Evolutionary conservation across 78 protist species (phyloP).

Genomic region (Diacronema lutheri): DNA sequence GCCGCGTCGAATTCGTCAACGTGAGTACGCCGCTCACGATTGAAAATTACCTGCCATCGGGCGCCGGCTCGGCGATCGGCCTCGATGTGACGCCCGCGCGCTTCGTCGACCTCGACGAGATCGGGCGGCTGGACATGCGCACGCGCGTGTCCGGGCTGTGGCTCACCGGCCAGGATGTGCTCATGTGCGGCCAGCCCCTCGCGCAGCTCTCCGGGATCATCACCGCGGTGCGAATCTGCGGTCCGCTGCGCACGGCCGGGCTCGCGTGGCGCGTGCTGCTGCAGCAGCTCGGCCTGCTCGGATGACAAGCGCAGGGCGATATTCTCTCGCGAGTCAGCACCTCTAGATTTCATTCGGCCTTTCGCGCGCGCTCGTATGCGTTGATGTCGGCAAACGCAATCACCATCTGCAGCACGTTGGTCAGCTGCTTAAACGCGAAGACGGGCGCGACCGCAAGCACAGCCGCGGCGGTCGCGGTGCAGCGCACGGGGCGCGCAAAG

Average conservation of each 20-base stretch:
- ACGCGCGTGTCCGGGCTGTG: background rate
- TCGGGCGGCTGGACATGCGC: background rate
- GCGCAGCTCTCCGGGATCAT: background rate
- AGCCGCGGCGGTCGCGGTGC: background rate
- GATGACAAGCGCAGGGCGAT: too few relatives aligned
- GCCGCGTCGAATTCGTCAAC: background rate
- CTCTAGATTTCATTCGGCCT: too few relatives aligned
- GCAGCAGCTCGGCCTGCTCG: too few relatives aligned
- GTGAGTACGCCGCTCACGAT: slow-evolving; percentile 6
- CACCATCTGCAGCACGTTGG: background rate
- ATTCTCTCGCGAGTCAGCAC: too few relatives aligned
- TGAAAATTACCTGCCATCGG: background rate
- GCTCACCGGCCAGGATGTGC: background rate
- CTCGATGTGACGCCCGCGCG: slow-evolving; percentile 21
- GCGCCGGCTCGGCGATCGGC: background rate
- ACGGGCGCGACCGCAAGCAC: background rate
- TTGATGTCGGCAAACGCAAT: too few relatives aligned
- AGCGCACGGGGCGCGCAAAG: too few relatives aligned
- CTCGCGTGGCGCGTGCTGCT: too few relatives aligned
- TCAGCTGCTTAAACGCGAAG: slow-evolving; percentile 21
- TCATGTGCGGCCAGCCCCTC: background rate
- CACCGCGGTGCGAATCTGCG: too few relatives aligned
- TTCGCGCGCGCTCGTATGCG: too few relatives aligned
- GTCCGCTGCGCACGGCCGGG: too few relatives aligned
- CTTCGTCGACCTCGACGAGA: background rate